Base-by-base conservation (phyloP, 2,329 filamentous ascomycete genomes). In the Paecilomyces fulvus region DNA sequence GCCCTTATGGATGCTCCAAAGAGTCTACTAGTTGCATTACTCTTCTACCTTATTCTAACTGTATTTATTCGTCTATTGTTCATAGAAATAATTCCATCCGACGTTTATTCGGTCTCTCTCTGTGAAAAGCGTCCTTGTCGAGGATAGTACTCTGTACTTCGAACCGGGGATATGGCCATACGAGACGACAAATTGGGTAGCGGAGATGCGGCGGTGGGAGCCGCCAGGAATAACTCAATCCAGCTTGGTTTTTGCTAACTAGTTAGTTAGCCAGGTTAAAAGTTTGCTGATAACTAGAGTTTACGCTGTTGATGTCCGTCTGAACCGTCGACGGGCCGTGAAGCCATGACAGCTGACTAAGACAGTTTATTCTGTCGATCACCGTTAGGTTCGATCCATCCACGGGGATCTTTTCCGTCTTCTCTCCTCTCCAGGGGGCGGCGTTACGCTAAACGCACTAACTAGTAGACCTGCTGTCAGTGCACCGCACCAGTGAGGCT, bases 311-410 rank as follows among this genome's bases (percentile, higher is more conserved):
- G n/a, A 17, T 8, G n/a, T 17, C 37, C 14, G n/a, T 43, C 37
- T 9, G 30, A 43, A 53, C n/a, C 3, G 51, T 25, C 21, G 31
- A 11, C 17, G 50, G 46, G 17, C 21, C 20, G 51, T 12, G 43
- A 30, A 23, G 30, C 52, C 46, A 49, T 56, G 54, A 59, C 56
- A 60, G 56, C 56, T 58, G 53, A 33, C 33, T 14, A 28, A 54
- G 43, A 50, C 48, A 51, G 46, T 58, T 37, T 43, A 59, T 61
- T 63, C 60, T 48, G 49, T 55, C 43, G 49, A 55, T 51, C 50
- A 54, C 54, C 17, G 51, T 54, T 48, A 20, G 25, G n/a, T n/a
- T n/a, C n/a, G 31, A 11, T 43, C 10, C 3, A 6, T 37, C 12
- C 2, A 17, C 17, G 37, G 37, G 6, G 14, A 8, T n/a, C 37